phyloP scores from a whole-genome alignment of 2,329 filamentous ascomycete genomes.

The Colletotrichum camelliae region DNA sequence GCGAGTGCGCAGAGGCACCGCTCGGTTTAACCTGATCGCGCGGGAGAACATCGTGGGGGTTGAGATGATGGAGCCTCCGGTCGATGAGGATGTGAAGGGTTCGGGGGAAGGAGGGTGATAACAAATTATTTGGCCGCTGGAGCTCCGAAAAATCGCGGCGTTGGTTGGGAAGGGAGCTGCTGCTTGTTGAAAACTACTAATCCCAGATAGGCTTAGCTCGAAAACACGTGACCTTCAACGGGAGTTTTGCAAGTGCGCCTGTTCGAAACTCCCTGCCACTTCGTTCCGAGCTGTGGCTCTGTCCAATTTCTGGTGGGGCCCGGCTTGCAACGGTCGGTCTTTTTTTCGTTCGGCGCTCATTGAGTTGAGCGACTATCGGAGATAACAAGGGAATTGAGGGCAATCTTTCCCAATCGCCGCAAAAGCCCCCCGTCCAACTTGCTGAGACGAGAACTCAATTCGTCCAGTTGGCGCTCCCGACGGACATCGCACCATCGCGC shows the following conservation, averaged over 20 bases:
- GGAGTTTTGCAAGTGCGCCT: slow-evolving; percentile 16
- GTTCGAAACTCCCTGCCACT: not conserved
- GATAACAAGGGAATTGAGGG: not conserved
- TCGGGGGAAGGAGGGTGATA: slow-evolving; percentile 30
- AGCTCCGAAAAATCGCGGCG: slow-evolving; percentile 51
- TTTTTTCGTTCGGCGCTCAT: not conserved
- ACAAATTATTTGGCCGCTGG: slow-evolving; percentile 35
- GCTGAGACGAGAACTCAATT: not conserved
- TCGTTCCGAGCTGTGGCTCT: not conserved
- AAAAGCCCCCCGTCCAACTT: not conserved
- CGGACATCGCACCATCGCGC: not conserved
- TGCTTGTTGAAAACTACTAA: slow-evolving; percentile 44
- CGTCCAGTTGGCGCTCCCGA: not conserved
- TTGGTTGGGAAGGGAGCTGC: slow-evolving; percentile 36
- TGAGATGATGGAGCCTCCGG: slow-evolving; percentile 32
- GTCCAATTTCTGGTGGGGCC: slow-evolving; percentile 3
- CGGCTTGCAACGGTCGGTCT: slow-evolving; percentile 13
- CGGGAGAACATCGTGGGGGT: slow-evolving; percentile 70
- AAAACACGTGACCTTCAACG: slow-evolving; percentile 30
- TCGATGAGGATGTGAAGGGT: slow-evolving; percentile 33
- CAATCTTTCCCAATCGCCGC: not conserved
- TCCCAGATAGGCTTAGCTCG: slow-evolving; percentile 28
- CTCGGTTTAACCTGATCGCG: slow-evolving; percentile 67
- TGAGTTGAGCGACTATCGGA: slow-evolving; percentile 8
- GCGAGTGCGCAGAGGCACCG: slow-evolving; percentile 62